Evolutionary conservation across 352 stramenopile species (phyloP).

Genomic region (Phytopythium helicoides): DNA sequence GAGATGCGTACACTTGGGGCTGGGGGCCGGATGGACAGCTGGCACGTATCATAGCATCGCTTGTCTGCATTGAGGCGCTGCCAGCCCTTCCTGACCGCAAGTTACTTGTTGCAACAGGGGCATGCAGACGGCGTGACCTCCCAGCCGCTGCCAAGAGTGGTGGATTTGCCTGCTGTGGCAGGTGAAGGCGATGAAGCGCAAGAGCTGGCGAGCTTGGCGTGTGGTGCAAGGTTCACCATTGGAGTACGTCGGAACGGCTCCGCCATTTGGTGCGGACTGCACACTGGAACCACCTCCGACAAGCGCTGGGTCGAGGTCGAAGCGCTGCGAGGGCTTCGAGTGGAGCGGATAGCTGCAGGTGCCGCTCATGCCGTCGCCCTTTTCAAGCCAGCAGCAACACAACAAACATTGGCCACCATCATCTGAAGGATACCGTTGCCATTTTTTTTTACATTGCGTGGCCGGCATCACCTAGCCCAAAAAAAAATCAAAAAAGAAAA

Average conservation of each 20-base stretch:
- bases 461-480: neutral
- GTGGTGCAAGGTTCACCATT: conserved; percentile 50
- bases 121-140: conserved; percentile 14
- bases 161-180: conserved; percentile 24
- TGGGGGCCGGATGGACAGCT: conserved; percentile 73
- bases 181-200: conserved; percentile 20
- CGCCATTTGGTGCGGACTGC: conserved; percentile 53
- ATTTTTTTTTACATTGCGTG: no score
- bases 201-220: conserved; percentile 34
- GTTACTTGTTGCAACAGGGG: conserved; percentile 6
- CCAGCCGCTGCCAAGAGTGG: conserved; percentile 46
- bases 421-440: no score
- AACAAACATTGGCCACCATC: no score
- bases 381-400: neutral
- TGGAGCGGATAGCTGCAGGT: neutral
- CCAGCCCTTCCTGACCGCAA: no score
- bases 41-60: conserved; percentile 27
- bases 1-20: conserved; percentile 79
- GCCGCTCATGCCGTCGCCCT: neutral
- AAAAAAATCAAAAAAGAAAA: conserved; percentile 5
- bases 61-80: neutral
- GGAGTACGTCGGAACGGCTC: conserved; percentile 37
- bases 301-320: neutral
- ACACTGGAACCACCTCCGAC: neutral
- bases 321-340: neutral